Evolutionary conservation across 257 asterid genomes (phyloP).

Genomic region (Echites panduratus): DNA sequence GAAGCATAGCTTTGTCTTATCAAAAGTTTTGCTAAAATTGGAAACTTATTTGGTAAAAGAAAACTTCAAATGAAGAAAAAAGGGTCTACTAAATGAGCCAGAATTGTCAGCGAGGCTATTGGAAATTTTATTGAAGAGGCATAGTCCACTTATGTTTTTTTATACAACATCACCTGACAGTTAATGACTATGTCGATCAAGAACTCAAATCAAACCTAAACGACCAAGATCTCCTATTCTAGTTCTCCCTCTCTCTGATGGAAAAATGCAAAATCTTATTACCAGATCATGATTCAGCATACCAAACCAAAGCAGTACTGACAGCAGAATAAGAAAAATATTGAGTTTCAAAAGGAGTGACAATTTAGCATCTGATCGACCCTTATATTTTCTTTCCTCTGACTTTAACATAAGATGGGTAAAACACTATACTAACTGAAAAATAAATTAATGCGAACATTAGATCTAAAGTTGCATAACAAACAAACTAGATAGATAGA

Average conservation of each 20-base stretch:
- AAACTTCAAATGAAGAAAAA: neutral
- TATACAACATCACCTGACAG: neutral
- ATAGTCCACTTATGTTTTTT: too few species aligned
- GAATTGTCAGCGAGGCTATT: neutral
- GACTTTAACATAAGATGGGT: neutral
- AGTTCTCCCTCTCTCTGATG: neutral
- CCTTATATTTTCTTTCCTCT: neutral
- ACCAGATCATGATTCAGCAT: neutral
- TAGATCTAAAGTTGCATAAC: neutral
- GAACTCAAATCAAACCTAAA: neutral
- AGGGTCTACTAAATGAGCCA: neutral
- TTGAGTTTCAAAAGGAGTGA: neutral
- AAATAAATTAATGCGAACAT: neutral
- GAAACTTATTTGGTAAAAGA: neutral
- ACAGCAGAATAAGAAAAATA: neutral
- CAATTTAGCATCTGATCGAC: neutral
- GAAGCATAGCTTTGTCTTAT: neutral
- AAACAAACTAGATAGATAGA: too few species aligned
- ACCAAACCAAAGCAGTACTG: neutral
- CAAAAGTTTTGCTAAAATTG: neutral
- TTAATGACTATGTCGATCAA: neutral
- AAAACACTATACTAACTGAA: neutral
- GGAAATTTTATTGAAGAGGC: too few species aligned
- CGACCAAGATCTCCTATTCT: too few species aligned
- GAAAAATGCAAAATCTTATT: neutral